Evolutionary conservation across 139 green algal species (phyloP), one percentile per base, ranked within the genome.

Genomic region (Chlorella sp.): DNA sequence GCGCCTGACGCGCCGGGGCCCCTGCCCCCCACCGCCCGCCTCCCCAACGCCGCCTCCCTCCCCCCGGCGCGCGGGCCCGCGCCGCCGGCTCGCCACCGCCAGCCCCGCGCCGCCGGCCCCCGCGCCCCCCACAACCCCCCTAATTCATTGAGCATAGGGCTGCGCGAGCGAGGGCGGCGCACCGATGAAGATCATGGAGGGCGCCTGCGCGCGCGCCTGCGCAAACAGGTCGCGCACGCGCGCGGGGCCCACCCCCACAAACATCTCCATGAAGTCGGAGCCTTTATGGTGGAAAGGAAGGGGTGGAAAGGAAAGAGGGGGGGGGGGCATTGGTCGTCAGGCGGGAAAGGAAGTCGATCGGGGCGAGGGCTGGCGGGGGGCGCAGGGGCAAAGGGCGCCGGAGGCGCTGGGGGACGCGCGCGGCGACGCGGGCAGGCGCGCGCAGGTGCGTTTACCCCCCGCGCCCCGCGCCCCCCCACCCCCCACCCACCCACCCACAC

Each of bases 101-200:
- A 31, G 15, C 19, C 40, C 31, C 11, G 25, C 23, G n/a, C 53
- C 31, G 3, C 40, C 1, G 27, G 40, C 21, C 40, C 48, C 35
- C 43, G 27, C 40, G 5, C 63, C 33, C 12, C 35, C 7, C 4
- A 0, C 45, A 12, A 41, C 76, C 41, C 48, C n/a, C n/a, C n/a
- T n/a, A n/a, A n/a, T n/a, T n/a, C n/a, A n/a, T n/a, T n/a, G n/a
- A n/a, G n/a, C n/a, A n/a, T n/a, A n/a, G n/a, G n/a, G n/a, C n/a
- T n/a, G n/a, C n/a, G n/a, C n/a, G n/a, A n/a, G n/a, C n/a, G n/a
- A n/a, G n/a, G n/a, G n/a, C n/a, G n/a, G n/a, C n/a, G n/a, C n/a
- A 88, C 82, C 80, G 46, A 97, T 97, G 89, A 98, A 99, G 83
- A 99, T 98, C 79, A 99, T 99, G 77, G 87, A 95, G 23, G 94